Evolutionary conservation across 2,329 filamentous ascomycete species (phyloP), one percentile per base, ranked within the genome.

Genomic region (Chaetomium globosum): DNA sequence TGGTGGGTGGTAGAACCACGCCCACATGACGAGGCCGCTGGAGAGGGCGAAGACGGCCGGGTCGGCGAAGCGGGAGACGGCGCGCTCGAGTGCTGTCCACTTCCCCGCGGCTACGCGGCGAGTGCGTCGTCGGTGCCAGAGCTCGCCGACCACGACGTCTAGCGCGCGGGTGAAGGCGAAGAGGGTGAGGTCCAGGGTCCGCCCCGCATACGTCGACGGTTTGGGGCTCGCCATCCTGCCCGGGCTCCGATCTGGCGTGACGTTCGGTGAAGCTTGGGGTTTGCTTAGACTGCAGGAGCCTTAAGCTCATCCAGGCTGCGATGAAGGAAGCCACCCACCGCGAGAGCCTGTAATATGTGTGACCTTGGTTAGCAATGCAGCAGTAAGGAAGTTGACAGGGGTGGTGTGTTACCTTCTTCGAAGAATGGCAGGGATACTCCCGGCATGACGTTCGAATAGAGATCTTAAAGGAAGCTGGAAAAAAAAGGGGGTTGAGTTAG

Each of bases 101-200:
- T 75, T 79, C 21, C 77, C 75, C 12, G 75, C 21, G 49, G 80
- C 78, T 68, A 81, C 73, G 56, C 83, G 77, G 67, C 81, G 79
- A 3, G 74, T 67, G 61, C 77, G 81, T 61, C 80, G 78, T 51
- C 78, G 82, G 19, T 81, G 77, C 89, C 90, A 93, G 28, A 87
- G 73, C 68, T 87, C 83, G 61, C 88, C 87, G 52, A 90, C 79
- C 9, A 92, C 71, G 5, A 92, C 85, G 75, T 95, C 91, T 12
- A 90, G 73, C 53, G 92, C 92, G 70, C 91, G 83, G 12, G 87
- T 87, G 54, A 85, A 80, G 12, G 90, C 86, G 74, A 95, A 94
- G n/a, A 96, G 80, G 0, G 91, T 94, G 36, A 96, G 81, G 74
- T 96, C 92, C 66, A 96, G 83, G 1, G 92, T 94, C 71, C 88